phyloP scores from a whole-genome alignment of 225 moss, liverwort and hornwort genomes.

The Rhytidiadelphus loreus region DNA sequence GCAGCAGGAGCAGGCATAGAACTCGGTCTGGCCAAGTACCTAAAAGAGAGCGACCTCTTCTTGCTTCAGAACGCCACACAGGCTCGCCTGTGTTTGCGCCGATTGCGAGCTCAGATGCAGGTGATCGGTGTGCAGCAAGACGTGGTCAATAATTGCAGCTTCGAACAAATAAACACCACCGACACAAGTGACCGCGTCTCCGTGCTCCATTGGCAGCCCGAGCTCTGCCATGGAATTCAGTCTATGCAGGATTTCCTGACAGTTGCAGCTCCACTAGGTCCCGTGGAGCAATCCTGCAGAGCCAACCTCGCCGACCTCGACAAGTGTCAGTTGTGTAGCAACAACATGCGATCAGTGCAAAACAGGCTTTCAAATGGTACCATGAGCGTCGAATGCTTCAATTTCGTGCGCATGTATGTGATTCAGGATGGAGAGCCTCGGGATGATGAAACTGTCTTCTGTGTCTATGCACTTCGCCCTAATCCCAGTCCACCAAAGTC shows the following conservation, averaged over 20 bases:
- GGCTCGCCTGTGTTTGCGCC: background rate
- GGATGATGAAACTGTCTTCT: conserved; percentile 11
- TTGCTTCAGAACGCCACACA: conserved; percentile 11
- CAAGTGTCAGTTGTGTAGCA: background rate
- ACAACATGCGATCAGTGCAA: background rate
- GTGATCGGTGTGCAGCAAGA: background rate
- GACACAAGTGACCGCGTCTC: background rate
- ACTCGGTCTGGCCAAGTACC: conserved; percentile 5
- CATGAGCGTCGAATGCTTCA: background rate
- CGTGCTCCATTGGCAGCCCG: background rate
- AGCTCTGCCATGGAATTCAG: conserved; percentile 8
- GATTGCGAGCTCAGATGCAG: background rate
- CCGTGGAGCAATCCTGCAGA: conserved; percentile 1
- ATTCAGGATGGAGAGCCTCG: conserved; percentile 9
- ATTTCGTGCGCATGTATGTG: conserved; percentile 24
- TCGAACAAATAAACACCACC: background rate
- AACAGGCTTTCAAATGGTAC: background rate
- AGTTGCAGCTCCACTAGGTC: background rate
- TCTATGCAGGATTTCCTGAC: background rate
- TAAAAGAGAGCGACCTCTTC: background rate
- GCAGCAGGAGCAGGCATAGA: conserved; percentile 14
- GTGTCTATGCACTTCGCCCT: conserved; percentile 13
- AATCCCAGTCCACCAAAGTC: background rate
- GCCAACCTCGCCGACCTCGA: background rate
- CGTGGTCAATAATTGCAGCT: background rate